Base-by-base conservation (phyloP, 352 stramenopile genomes). In the Globisporangium nodosum region DNA sequence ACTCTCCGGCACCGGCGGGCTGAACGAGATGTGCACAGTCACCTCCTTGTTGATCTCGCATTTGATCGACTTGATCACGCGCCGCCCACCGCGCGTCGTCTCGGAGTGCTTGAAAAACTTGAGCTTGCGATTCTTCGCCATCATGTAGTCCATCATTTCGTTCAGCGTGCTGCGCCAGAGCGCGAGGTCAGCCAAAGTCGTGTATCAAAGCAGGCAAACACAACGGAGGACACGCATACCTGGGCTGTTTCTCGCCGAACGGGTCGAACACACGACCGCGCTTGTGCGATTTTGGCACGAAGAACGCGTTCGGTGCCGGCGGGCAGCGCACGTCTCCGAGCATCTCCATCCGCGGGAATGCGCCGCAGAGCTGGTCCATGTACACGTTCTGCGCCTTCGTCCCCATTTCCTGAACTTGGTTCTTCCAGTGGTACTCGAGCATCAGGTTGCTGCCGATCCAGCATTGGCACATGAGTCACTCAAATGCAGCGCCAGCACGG, bases 81-180 rank as follows among this genome's bases (percentile, higher is more conserved):
- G 83, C n/a, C 85, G 82, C 13, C 85, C 85, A 21, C 85, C 85
- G 27, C 85, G 77, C 35, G 85, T 94, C 15, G 85, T 94, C 67
- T 94, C 85, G 11, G 79, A 75, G 47, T 92, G 85, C 64, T 94
- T 94, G 64, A 88, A 92, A 55, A 94, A 94, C 69, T 92, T 92
- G 69, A 91, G 80, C 56, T 91, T 92, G 58, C 82, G 81, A 59
- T 92, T 94, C 58, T 90, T 90, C 54, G 76, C 78, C 78, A 92
- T 92, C 74, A 94, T 87, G 60, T 78, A 94, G 63, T 94, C 85
- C 85, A 94, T 92, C 85, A 94, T 94, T 56, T 94, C 82, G 50
- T 89, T 90, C 46, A 94, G 70, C 21, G 80, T 92, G 33, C 74
- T 84, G 48, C 16, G 1, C 7, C 27, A 18, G n/a, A 49, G 8